Percentiles rank a stretch among this genome's conserved stretches.
These are phyloP conservation scores for Suhomyces kilbournensis DNA, from an alignment of 805 yeast species.

Conservation along the genomic window DNA sequence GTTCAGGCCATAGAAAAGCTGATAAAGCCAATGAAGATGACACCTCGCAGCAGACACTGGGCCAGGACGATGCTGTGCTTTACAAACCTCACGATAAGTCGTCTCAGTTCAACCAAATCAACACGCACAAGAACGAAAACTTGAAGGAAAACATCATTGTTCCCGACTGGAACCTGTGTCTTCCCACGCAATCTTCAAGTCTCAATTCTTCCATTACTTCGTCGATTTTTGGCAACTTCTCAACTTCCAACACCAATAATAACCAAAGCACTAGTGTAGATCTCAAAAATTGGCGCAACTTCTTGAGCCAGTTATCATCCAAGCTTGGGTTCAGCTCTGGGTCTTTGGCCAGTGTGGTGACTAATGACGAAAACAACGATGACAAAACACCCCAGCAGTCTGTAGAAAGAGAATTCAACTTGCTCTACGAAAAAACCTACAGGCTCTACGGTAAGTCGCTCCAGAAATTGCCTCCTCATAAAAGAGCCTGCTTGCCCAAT, in stretches of 20 bases:
- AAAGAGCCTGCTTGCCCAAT: constrained; percentile 40
- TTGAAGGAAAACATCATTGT: constrained; percentile 38
- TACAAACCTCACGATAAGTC: constrained; percentile 43
- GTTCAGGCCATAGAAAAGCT: background rate
- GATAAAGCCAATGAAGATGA: constrained; percentile 1
- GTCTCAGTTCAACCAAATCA: constrained; percentile 38
- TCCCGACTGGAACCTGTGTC: constrained; percentile 41
- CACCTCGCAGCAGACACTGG: constrained; percentile 1
- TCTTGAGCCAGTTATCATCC: constrained; percentile 32
- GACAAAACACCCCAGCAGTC: constrained; percentile 7
- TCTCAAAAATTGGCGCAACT: constrained; percentile 34
- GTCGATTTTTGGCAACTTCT: constrained; percentile 22
- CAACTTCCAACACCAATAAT: constrained; percentile 21
- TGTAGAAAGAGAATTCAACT: constrained; percentile 31
- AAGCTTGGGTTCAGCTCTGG: constrained; percentile 35
- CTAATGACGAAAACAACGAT: constrained; percentile 9
- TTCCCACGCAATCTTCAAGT: constrained; percentile 25
- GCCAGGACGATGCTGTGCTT: constrained; percentile 40
- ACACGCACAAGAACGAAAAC: constrained; percentile 45
- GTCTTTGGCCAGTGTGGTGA: constrained; percentile 24
- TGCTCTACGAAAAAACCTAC: constrained; percentile 35
- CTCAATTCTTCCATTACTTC: constrained; percentile 16
- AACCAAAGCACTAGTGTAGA: constrained; percentile 24
- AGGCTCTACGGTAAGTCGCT: constrained; percentile 37
- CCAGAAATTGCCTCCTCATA: constrained; percentile 32